These are phyloP conservation scores for Scedosporium boydii DNA, from an alignment of 2,329 filamentous ascomycete genomes.

Conservation along the genomic window DNA sequence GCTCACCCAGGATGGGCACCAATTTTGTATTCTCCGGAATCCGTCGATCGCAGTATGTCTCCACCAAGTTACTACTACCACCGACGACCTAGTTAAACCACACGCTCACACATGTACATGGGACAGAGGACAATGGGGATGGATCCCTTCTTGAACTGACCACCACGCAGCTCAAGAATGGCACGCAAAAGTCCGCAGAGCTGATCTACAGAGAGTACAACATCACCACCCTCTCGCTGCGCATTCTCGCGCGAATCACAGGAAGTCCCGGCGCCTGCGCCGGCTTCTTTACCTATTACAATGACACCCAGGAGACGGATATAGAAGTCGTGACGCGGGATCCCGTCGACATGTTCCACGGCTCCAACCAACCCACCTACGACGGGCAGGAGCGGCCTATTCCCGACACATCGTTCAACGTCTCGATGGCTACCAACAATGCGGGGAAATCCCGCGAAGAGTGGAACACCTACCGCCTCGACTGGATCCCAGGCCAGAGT, in stretches of 20 bases:
- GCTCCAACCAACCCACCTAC: conserved; percentile 52
- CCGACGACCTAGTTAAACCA: background rate
- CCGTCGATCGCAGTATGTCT: background rate
- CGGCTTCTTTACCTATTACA: conserved; percentile 43
- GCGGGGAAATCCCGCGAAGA: conserved; percentile 33
- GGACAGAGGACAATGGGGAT: background rate
- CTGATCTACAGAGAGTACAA: background rate
- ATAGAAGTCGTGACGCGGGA: conserved; percentile 42
- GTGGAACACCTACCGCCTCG: conserved; percentile 50
- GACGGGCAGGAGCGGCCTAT: conserved; percentile 33
- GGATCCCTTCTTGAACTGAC: background rate
- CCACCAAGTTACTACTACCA: background rate
- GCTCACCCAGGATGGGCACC: background rate
- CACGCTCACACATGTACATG: background rate
- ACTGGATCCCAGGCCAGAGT: conserved; percentile 45
- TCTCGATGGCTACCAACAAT: conserved; percentile 28
- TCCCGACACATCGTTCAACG: conserved; percentile 35
- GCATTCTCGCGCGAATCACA: conserved; percentile 40
- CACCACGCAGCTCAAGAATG: background rate
- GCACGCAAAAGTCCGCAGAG: background rate
- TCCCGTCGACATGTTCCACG: conserved; percentile 34
- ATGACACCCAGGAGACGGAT: conserved; percentile 39
- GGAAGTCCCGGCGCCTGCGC: conserved; percentile 39
- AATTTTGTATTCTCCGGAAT: background rate
- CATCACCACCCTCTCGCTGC: conserved; percentile 25